A percentile compares a stretch with the other conserved stretches of the same genome.
phyloP scores from a whole-genome alignment of 2,329 filamentous ascomycete species.

The Fusarium anthophilum region DNA sequence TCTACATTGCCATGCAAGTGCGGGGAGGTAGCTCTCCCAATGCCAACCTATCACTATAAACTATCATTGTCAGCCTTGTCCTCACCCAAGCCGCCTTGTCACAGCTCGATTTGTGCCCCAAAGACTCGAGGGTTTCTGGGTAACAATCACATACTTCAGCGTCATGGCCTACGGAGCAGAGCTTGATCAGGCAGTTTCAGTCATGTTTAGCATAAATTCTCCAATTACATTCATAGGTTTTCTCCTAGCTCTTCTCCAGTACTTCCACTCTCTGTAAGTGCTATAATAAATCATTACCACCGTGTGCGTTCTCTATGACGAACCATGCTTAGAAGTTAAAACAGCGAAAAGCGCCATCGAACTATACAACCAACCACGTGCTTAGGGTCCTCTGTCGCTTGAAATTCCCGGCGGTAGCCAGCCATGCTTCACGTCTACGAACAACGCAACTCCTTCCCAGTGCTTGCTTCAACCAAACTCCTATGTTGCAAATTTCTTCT shows the following conservation, averaged over 20 bases:
- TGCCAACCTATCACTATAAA: not conserved
- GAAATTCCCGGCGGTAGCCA: slow-evolving; percentile 14
- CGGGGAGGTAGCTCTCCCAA: slow-evolving; percentile 37
- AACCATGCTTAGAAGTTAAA: slow-evolving; percentile 35
- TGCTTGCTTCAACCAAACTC: slow-evolving; percentile 9
- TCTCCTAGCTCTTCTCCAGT: slow-evolving; percentile 5
- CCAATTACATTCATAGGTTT: slow-evolving; percentile 34
- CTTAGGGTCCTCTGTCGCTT: slow-evolving; percentile 9
- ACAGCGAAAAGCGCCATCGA: slow-evolving; percentile 21
- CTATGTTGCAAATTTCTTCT: slow-evolving; percentile 1
- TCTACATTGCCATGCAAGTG: slow-evolving; percentile 29
- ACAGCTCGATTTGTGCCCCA: slow-evolving; percentile 10
- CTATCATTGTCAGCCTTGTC: slow-evolving; percentile 31
- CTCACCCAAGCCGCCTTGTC: slow-evolving; percentile 25
- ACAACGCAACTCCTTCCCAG: slow-evolving; percentile 21
- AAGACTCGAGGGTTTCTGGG: slow-evolving; percentile 22
- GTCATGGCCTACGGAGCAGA: not conserved
- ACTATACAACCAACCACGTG: slow-evolving; percentile 37
- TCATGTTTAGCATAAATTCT: slow-evolving; percentile 18
- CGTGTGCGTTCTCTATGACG: slow-evolving; percentile 40
- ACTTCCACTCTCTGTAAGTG: not conserved
- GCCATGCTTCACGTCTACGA: slow-evolving; percentile 23
- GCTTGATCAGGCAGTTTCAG: not conserved
- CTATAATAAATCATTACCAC: slow-evolving; percentile 40
- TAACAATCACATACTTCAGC: not conserved